phyloP scores from a whole-genome alignment of 495 filamentous ascomycete species.

The Entonaema liquescens region DNA sequence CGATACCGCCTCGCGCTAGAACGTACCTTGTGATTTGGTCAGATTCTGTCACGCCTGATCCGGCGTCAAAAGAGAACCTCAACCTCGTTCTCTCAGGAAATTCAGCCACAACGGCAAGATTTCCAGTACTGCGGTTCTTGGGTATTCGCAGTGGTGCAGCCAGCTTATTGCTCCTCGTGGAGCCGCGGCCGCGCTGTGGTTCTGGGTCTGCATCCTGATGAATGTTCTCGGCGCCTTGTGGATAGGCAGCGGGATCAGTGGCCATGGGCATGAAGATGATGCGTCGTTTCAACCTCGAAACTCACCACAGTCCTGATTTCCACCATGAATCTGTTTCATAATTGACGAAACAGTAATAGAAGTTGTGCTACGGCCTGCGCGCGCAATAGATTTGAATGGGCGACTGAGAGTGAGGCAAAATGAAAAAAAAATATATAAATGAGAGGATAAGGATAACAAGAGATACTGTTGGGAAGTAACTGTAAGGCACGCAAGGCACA shows the following conservation, averaged over 20 bases:
- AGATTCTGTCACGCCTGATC: constrained; percentile 56
- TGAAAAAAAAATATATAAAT: constrained; percentile 1
- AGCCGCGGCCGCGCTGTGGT: constrained; percentile 40
- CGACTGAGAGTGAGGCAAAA: constrained; percentile 17
- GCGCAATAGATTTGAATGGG: constrained; percentile 20
- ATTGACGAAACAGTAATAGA: constrained; percentile 46
- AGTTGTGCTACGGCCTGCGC: constrained; percentile 36
- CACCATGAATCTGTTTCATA: constrained; percentile 61
- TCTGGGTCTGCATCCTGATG: constrained; percentile 50
- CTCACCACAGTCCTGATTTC: constrained; percentile 58
- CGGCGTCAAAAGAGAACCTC: constrained; percentile 66
- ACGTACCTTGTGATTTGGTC: constrained; percentile 62
- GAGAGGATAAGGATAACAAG: constrained; percentile 15
- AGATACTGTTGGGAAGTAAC: constrained; percentile 9
- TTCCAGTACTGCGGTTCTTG: constrained; percentile 71
- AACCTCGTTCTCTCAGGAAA: constrained; percentile 55
- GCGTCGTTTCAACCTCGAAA: constrained; percentile 38
- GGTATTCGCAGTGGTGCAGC: constrained; percentile 60
- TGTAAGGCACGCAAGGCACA: neutral
- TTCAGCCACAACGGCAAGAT: constrained; percentile 60
- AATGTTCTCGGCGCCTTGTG: constrained; percentile 55
- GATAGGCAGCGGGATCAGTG: constrained; percentile 40
- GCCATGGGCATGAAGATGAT: constrained; percentile 30
- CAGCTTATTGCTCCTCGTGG: constrained; percentile 45
- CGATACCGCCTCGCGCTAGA: constrained; percentile 47